These are phyloP conservation scores for Leptosphaerulina australis DNA, from an alignment of 2,329 filamentous ascomycete genomes.

Conservation along the genomic window DNA sequence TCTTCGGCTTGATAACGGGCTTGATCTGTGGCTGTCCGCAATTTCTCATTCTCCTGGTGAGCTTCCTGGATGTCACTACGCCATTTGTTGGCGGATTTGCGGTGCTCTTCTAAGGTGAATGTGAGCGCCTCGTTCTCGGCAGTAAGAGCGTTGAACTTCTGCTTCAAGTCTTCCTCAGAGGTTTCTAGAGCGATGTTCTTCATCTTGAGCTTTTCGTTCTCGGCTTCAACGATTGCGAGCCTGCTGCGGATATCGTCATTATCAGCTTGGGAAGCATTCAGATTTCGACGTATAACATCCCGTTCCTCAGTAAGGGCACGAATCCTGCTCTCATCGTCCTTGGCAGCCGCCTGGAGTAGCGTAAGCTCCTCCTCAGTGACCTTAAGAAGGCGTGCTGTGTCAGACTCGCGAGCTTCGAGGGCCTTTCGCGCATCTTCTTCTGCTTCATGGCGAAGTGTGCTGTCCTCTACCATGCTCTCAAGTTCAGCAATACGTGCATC, in stretches of 20 bases:
- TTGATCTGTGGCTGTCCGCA: slow-evolving; percentile 74
- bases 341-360: slow-evolving; percentile 51
- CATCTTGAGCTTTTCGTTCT: slow-evolving; percentile 64
- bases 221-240: slow-evolving; percentile 59
- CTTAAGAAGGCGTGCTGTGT: slow-evolving; percentile 53
- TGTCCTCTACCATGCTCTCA: slow-evolving; percentile 44
- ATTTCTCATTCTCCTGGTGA: slow-evolving; percentile 63
- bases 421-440: slow-evolving; percentile 52
- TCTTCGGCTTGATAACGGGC: slow-evolving; percentile 82
- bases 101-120: slow-evolving; percentile 68
- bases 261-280: slow-evolving; percentile 45
- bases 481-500: slow-evolving; percentile 45
- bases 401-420: slow-evolving; percentile 53
- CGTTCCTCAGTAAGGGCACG: slow-evolving; percentile 52
- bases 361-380: slow-evolving; percentile 57
- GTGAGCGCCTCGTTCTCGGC: slow-evolving; percentile 67
- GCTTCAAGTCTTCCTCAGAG: slow-evolving; percentile 55
- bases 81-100: slow-evolving; percentile 64
- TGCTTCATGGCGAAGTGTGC: slow-evolving; percentile 44
- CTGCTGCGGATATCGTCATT: slow-evolving; percentile 58
- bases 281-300: slow-evolving; percentile 47
- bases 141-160: slow-evolving; percentile 59
- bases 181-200: slow-evolving; percentile 39
- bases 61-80: slow-evolving; percentile 63
- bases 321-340: slow-evolving; percentile 52